Base-by-base conservation (phyloP, 257 asterid genomes). In the Orobanche coerulescens region DNA sequence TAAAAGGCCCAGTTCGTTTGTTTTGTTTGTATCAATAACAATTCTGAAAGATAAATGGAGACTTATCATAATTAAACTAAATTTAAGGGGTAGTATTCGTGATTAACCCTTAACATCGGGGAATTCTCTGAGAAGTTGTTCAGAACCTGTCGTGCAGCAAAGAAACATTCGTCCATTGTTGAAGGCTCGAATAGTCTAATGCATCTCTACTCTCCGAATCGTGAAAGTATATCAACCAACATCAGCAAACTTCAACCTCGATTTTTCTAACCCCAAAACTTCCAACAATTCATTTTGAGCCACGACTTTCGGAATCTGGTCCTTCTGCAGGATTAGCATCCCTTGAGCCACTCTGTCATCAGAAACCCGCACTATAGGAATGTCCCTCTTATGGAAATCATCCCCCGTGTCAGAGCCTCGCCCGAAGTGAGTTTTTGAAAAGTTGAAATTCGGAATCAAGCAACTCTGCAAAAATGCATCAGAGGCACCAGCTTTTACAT, bases 401-500 rank as follows among this genome's bases (percentile, higher is more conserved):
- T 47, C 23, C 7, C 15, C 23, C 4, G 28, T 18, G 25, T 56
- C 70, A 47, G 75, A 14, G 47, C 52, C 11, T 5, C 11, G 24
- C 6, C 54, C 54, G 54, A 23, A 23, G 25, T 20, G 1, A 14
- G 54, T 47, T 47, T 47, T 19, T 5, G 54, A 2, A 12, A 47
- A 47, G 14, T 19, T 20, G 54, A 47, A 47, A 47, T 47, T 47
- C 4, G 95, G 98, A 56, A 64, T 51, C 74, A 72, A 64, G 63
- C 77, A 73, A 58, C 93, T 88, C 58, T 51, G 70, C 50, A 88
- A 70, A 68, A 88, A 83, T 26, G 73, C 71, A 56, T 78, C 79
- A 13, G 98, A 81, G 30, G 79, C 92, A 30, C 71, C 72, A 19
- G 80, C 89, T 79, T 81, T 78, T 44, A 79, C 50, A 28, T 69